phyloP scores from a whole-genome alignment of 2,329 filamentous ascomycete species.

The Ascochyta viciae-villosae region DNA sequence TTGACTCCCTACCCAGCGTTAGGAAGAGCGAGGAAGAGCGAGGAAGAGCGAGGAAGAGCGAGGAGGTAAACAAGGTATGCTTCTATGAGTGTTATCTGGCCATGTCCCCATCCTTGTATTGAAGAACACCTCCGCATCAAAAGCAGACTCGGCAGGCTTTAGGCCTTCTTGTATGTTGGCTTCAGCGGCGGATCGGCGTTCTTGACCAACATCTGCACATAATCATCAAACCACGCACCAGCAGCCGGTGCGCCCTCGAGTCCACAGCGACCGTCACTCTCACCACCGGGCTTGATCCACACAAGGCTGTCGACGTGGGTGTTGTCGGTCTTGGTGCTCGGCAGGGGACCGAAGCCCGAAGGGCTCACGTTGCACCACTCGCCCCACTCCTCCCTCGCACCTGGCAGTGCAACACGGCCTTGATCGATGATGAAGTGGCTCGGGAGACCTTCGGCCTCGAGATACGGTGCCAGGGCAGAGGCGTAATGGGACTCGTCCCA shows the following conservation, averaged over 20 bases:
- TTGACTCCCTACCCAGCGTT: too few species aligned
- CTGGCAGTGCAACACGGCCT: constrained; percentile 33
- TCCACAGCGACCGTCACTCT: constrained; percentile 37
- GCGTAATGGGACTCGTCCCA: constrained; percentile 40
- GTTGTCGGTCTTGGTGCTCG: constrained; percentile 29
- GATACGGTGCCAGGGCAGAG: constrained; percentile 25
- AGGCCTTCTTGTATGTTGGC: constrained; percentile 30
- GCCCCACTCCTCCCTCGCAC: constrained; percentile 35
- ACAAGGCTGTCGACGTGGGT: constrained; percentile 38
- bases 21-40: background rate
- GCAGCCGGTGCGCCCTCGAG: constrained; percentile 35
- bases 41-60: background rate
- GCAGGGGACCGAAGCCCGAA: constrained; percentile 29
- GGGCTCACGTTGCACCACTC: constrained; percentile 41
- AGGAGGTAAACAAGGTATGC: background rate
- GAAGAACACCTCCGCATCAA: background rate
- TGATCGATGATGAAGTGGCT: constrained; percentile 40
- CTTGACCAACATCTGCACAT: constrained; percentile 39
- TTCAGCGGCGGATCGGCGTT: constrained; percentile 32
- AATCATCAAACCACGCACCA: constrained; percentile 39
- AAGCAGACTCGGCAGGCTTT: background rate
- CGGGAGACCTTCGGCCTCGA: constrained; percentile 34
- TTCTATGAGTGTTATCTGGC: too few species aligned
- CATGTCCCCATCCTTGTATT: background rate
- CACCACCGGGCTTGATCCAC: constrained; percentile 42